These are phyloP conservation scores for Kodamaea fungicola DNA, from an alignment of 1,139 yeast genomes.

Conservation along the genomic window DNA sequence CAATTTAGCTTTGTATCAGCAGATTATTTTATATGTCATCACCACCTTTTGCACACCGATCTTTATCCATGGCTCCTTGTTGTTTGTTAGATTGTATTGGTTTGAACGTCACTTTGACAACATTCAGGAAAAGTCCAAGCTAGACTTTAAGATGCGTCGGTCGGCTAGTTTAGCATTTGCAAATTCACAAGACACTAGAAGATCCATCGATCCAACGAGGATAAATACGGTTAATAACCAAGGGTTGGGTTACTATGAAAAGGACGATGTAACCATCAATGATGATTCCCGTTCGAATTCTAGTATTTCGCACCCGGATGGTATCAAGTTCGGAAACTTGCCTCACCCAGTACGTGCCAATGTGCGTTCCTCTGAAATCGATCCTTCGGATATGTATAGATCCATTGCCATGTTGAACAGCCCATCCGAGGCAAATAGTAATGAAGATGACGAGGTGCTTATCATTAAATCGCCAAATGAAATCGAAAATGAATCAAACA, in stretches of 20 bases:
- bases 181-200: slow-evolving; percentile 33
- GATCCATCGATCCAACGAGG: slow-evolving; percentile 32
- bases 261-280: slow-evolving; percentile 1
- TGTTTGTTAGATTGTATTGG: slow-evolving; percentile 82
- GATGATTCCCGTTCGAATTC: slow-evolving; percentile 14
- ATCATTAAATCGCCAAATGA: slow-evolving; percentile 79
- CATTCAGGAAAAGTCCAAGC: slow-evolving; percentile 69
- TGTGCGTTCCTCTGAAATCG: slow-evolving; percentile 49
- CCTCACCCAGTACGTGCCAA: slow-evolving; percentile 33
- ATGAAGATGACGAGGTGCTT: slow-evolving; percentile 75
- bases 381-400: slow-evolving; percentile 80
- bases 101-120: slow-evolving; percentile 85
- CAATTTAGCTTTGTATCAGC: slow-evolving; percentile 66
- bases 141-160: slow-evolving; percentile 75
- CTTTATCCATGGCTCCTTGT: slow-evolving; percentile 76
- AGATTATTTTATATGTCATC: slow-evolving; percentile 57
- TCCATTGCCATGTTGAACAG: slow-evolving; percentile 74
- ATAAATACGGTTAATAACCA: slow-evolving; percentile 38
- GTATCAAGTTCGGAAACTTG: slow-evolving; percentile 37
- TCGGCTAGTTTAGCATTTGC: slow-evolving; percentile 66
- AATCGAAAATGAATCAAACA: slow-evolving; percentile 41
- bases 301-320: slow-evolving; percentile 16
- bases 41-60: slow-evolving; percentile 81
- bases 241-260: slow-evolving; percentile 24
- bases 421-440: slow-evolving; percentile 8